Evolutionary conservation across 805 yeast genomes (phyloP), one percentile per base, ranked within the genome.

Genomic region (Candida easanensis): DNA sequence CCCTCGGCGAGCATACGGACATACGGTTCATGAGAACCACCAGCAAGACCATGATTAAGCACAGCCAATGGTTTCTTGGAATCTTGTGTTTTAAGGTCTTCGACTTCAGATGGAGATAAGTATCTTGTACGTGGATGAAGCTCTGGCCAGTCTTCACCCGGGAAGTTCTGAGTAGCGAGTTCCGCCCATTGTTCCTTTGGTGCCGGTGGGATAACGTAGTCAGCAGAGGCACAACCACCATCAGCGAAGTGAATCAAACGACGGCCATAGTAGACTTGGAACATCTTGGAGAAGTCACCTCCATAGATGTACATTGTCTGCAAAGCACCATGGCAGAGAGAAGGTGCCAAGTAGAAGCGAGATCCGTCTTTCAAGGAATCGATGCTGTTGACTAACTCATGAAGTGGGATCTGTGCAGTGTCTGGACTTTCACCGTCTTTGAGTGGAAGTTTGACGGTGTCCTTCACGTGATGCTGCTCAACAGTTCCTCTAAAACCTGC

Each of bases 21-120:
- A 44, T 81, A 81, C 17, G 86, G 79, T 59, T 85, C 93, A 53
- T 81, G 85, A 14, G 88, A 80, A 1, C 95, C 95, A 45, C 93
- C 91, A 21, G 86, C 83, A 30, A 85, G 68, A 2, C 93, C 95
- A 56, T 85, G 91, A 38, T 75, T 63, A 8, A 83, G 76, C 25
- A 85, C 66, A 17, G 80, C 69, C 37, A 85, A 66, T 4, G 90
- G 90, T 46, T 69, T 71, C 0, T 48, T 33, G 6, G 33, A 13
- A 16, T 53, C 57, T 22, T 57, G 55, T 9, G 67, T 59, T 43
- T 71, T 71, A 2, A 57, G 51, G 8, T 57, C 56, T 3, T 57
- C 53, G 23, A 76, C 64, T 49, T 76, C 79, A 1, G 61, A 59
- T 1, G 73, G 72, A 20, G 76, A 68, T 46, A 80, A 62, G 57